Evolutionary conservation across 345 rosid genomes (phyloP), one percentile per base, ranked within the genome.

Genomic region (Moricandia arvensis): DNA sequence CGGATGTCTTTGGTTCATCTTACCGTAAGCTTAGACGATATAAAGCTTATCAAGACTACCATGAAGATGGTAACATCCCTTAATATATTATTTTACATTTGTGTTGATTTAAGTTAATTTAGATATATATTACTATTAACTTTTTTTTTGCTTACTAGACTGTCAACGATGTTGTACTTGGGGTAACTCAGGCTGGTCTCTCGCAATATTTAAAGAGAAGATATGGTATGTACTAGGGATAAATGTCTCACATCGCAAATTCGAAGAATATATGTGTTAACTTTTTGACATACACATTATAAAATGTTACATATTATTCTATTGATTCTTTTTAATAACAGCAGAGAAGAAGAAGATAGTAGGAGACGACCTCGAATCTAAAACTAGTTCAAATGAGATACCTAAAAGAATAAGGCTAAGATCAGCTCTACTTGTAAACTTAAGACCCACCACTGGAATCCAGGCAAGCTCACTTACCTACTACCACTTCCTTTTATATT

Each of bases 151-250:
- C 66, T 66, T 60, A 67, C 11, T 72, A 92, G 97, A 92, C 97
- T 4, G 70, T 90, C 67, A 90, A 89, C 30, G 96, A 93, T 73
- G 93, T 93, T 5, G 45, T 88, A 13, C 33, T 89, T 58, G 98
- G 94, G 63, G 74, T 85, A 31, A 83, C 86, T 35, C 89, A 90
- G 66, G 91, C 90, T 61, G 88, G 84, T 27, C 84, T 93, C 69
- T 87, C 94, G 9, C 83, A 75, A 21, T 90, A 87, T 53, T 75
- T 90, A 49, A 66, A 81, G 58, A 73, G 86, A 68, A 83, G 75
- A 85, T 82, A 84, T 55, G 87, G 96, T 88, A 72, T 77, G 75
- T 1, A 27, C 24, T 21, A n/a, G n/a, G n/a, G n/a, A n/a, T n/a
- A n/a, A n/a, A n/a, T n/a, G n/a, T n/a, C n/a, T n/a, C n/a, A n/a